phyloP scores from a whole-genome alignment of 257 asterid species.

The Scutellaria baicalensis region DNA sequence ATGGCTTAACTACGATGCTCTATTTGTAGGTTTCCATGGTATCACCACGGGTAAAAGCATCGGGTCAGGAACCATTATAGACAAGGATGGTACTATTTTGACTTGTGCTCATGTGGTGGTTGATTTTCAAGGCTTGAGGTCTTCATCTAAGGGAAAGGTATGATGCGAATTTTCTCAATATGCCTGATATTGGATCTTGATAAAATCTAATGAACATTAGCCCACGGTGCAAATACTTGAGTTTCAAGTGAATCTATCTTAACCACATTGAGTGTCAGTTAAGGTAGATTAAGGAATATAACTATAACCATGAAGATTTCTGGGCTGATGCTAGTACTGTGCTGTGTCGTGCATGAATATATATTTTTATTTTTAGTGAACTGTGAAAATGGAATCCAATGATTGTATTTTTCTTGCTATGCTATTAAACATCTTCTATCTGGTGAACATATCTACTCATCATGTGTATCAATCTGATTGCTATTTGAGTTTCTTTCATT shows the following conservation, averaged over 20 bases:
- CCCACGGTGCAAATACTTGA: background rate
- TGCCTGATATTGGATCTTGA: background rate
- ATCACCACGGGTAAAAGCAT: constrained; percentile 48
- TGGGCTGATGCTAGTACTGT: background rate
- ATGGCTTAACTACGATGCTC: background rate
- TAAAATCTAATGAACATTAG: background rate
- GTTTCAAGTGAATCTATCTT: background rate
- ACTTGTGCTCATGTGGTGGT: constrained; percentile 87
- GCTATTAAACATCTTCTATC: background rate
- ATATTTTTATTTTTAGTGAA: background rate
- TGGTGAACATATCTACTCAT: background rate
- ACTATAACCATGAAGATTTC: background rate
- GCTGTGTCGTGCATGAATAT: background rate
- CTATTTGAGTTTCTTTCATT: background rate
- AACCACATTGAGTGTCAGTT: background rate
- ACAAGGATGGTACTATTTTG: constrained; percentile 80
- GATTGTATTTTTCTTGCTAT: background rate
- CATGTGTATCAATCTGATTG: background rate
- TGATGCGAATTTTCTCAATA: constrained; percentile 6
- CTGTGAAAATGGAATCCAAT: background rate
- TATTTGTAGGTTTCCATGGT: constrained; percentile 49
- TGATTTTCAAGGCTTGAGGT: constrained; percentile 47
- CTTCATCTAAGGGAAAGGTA: constrained; percentile 60
- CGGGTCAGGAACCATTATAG: constrained; percentile 84
- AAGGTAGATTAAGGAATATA: background rate